Base-by-base conservation (phyloP, 495 filamentous ascomycete genomes). In the Xeromyces bisporus region DNA sequence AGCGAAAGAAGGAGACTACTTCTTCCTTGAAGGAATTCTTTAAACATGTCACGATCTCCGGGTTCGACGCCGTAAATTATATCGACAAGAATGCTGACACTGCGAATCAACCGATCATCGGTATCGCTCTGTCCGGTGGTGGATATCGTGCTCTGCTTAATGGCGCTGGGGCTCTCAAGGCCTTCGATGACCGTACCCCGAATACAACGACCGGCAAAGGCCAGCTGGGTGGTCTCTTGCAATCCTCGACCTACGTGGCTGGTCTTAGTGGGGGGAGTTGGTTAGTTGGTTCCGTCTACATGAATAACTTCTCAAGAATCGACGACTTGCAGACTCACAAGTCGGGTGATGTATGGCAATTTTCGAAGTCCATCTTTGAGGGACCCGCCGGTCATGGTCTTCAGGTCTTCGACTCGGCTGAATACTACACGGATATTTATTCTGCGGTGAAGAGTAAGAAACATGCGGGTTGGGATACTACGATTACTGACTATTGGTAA, bases 91-190 rank as follows among this genome's bases (percentile, higher is more conserved):
- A 72, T 35, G 44, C 56, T 13, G 72, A 75, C 47, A 56, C 56
- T 38, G 71, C 67, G 32, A 66, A 60, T 35, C 59, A 67, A 27
- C 73, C 56, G 38, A 78, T 60, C 64, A 73, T 53, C 17, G 80
- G 69, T 31, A 60, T 67, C 18, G 62, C 62, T 0, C 45, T 58
- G 6, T 73, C 67, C 7, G 73, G 73, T 24, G 73, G 73, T 36
- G 87, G 87, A 6, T 94, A 91, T 48, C 65, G 89, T 35, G 87
- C 87, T 1, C 53, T 93, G 50, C 57, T 89, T 63, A 92, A 79
- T 43, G 87, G 85, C 11, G 87, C 76, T n/a, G 87, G 87, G 25
- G 79, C 77, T 16, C 39, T 94, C 15, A 75, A 80, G 35, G 89
- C 87, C 1, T 86, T 86, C 26, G 87, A 96, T 44, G 69, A 56